Base-by-base conservation (phyloP, 148 eudicot species). In the Diospyros lotus region DNA sequence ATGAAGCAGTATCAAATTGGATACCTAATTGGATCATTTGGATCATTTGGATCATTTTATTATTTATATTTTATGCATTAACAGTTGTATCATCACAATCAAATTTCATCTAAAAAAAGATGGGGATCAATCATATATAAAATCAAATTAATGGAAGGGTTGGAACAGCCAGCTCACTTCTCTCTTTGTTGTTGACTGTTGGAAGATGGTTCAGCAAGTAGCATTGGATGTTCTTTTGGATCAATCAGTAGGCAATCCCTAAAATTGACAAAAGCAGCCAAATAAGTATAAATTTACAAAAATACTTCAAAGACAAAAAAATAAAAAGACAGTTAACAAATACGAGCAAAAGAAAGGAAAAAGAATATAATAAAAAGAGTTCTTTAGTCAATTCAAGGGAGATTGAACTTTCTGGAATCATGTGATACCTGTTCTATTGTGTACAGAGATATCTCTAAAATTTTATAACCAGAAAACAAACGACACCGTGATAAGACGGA, bases 211-310 rank as follows among this genome's bases (percentile, higher is more conserved):
- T 95, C 99, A 17, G 99, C 96, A 67, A 95, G 88, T 68, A 95
- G 82, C 97, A 95, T 90, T 7, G 97, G 99, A 79, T 95, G 99
- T 84, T 95, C 99, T 81, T 86, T 89, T 2, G 99, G 96, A 81
- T 95, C 96, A 87, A 95, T 83, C 86, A 92, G 78, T 44, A 95
- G 84, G 75, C 99, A 93, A 66, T 90, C 96, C 94, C 99, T 95
- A 76, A 68, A 73, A 81, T 48, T 45, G 10, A 69, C 41, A 58
- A 63, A 75, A 61, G 43, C 61, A 28, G 28, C 28, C 28, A 28
- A 28, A 28, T 28, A 28, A 28, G 28, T 28, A 28, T 28, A 28
- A 28, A 28, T 28, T 28, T 28, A 28, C 50, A 66, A 10, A 51
- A 51, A 65, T 45, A 64, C 28, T 58, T 69, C 52, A 52, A 73